Conservation (phyloP, 192 early-diverging fungal genomes). For the Spizellomyces sp. region DNA sequence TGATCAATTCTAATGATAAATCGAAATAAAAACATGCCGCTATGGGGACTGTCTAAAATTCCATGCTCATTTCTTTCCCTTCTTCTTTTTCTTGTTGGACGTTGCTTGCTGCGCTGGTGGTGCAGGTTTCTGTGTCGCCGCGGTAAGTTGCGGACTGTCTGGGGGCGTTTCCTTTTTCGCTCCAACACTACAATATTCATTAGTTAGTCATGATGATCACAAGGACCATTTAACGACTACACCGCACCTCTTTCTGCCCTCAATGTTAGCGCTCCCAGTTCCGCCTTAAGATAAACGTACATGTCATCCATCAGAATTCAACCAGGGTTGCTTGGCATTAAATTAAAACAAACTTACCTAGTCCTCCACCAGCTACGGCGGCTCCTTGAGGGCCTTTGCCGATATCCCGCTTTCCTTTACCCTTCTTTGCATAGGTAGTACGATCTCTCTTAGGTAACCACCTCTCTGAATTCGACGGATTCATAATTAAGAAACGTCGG, state of each 20-base stretch:
- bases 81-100: slow-evolving; percentile 30
- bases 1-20: too few species aligned
- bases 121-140: neutral
- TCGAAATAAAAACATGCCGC: too few species aligned
- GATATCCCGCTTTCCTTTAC: slow-evolving; percentile 59
- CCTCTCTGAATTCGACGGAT: slow-evolving; percentile 47
- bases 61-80: slow-evolving; percentile 12
- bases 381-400: slow-evolving; percentile 68
- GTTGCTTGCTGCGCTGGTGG: neutral
- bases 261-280: slow-evolving; percentile 68
- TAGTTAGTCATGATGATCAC: too few species aligned
- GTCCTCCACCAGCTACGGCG: slow-evolving; percentile 65
- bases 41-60: too few species aligned
- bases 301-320: too few species aligned
- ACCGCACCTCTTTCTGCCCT: neutral
- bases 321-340: neutral
- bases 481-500: neutral
- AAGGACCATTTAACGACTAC: neutral
- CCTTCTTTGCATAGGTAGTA: slow-evolving; percentile 53
- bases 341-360: slow-evolving; percentile 39
- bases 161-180: neutral
- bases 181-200: too few species aligned
- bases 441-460: slow-evolving; percentile 73
- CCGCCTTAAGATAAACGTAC: slow-evolving; percentile 22
- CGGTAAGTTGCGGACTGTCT: neutral